Percentiles rank a stretch among this genome's conserved stretches.
Evolutionary conservation across 2,329 filamentous ascomycete genomes (phyloP).

Genomic region (Paraphaeosphaeria sporulosa): DNA sequence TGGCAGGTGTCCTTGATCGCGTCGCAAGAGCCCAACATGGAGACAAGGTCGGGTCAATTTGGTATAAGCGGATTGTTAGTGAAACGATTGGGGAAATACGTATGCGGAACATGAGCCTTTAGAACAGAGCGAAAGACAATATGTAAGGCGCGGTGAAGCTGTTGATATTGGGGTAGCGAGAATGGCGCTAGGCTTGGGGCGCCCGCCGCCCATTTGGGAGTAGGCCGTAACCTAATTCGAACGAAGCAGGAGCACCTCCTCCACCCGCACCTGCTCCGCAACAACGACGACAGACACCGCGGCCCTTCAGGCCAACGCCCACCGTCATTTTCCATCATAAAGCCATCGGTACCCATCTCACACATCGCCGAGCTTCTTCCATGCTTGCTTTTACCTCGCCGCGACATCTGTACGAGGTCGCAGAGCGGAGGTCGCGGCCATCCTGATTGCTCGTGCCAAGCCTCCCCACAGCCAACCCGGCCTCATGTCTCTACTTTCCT

Average conservation of each 20-base stretch:
- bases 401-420: conserved; percentile 52
- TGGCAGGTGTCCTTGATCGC: background rate
- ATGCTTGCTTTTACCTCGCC: conserved; percentile 48
- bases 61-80: too few species aligned
- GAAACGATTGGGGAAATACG: too few species aligned
- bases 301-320: conserved; percentile 45
- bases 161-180: conserved; percentile 15
- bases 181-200: conserved; percentile 2
- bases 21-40: background rate
- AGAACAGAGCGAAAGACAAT: background rate
- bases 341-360: conserved; percentile 38
- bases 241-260: conserved; percentile 17
- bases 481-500: conserved; percentile 48
- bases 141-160: background rate
- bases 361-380: conserved; percentile 43
- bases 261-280: conserved; percentile 22
- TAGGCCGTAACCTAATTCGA: conserved; percentile 20
- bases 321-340: conserved; percentile 44
- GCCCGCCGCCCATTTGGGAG: conserved; percentile 3
- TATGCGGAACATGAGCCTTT: too few species aligned
- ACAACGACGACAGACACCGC: conserved; percentile 34
- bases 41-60: too few species aligned
- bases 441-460: conserved; percentile 26
- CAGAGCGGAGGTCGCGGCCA: conserved; percentile 26
- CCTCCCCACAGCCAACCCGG: conserved; percentile 34